Percentiles rank a stretch among this genome's conserved stretches.
phyloP scores from a whole-genome alignment of 1,139 yeast genomes.

The Blastobotrys persicus region DNA sequence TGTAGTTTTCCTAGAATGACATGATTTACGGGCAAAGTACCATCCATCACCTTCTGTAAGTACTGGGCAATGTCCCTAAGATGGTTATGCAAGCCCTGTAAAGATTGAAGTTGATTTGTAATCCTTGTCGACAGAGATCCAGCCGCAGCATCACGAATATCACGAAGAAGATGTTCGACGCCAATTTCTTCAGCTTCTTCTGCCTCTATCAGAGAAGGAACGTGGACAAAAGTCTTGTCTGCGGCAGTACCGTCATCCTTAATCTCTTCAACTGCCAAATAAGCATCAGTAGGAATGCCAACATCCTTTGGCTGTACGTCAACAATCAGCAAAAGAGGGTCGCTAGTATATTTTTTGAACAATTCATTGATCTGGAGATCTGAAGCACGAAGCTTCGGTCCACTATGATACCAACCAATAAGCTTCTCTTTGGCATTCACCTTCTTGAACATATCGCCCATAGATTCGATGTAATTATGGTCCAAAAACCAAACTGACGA shows the following conservation, averaged over 20 bases:
- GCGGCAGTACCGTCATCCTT: slow-evolving; percentile 96
- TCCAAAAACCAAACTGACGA: slow-evolving; percentile 97
- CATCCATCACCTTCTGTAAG: slow-evolving; percentile 68
- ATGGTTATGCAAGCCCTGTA: slow-evolving; percentile 81
- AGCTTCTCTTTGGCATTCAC: slow-evolving; percentile 94
- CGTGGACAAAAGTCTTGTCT: slow-evolving; percentile 88
- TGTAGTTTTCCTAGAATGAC: slow-evolving; percentile 88
- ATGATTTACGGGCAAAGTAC: slow-evolving; percentile 82
- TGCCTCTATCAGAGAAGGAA: slow-evolving; percentile 90
- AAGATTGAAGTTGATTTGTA: slow-evolving; percentile 84
- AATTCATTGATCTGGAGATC: slow-evolving; percentile 89
- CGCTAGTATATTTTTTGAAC: slow-evolving; percentile 77
- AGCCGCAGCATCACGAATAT: slow-evolving; percentile 94
- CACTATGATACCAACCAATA: slow-evolving; percentile 98
- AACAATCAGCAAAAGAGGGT: slow-evolving; percentile 84
- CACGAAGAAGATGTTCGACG: slow-evolving; percentile 92
- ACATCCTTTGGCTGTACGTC: slow-evolving; percentile 80
- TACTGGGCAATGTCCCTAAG: slow-evolving; percentile 76
- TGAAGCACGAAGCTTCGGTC: slow-evolving; percentile 84
- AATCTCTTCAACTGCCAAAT: slow-evolving; percentile 89
- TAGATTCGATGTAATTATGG: slow-evolving; percentile 91
- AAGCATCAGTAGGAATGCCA: slow-evolving; percentile 95
- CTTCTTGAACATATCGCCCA: slow-evolving; percentile 98
- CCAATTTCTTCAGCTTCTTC: slow-evolving; percentile 99
- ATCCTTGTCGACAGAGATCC: slow-evolving; percentile 85